Evolutionary conservation across 805 yeast species (phyloP), one percentile per base, ranked within the genome.

Genomic region (Myxozyma kluyveri): DNA sequence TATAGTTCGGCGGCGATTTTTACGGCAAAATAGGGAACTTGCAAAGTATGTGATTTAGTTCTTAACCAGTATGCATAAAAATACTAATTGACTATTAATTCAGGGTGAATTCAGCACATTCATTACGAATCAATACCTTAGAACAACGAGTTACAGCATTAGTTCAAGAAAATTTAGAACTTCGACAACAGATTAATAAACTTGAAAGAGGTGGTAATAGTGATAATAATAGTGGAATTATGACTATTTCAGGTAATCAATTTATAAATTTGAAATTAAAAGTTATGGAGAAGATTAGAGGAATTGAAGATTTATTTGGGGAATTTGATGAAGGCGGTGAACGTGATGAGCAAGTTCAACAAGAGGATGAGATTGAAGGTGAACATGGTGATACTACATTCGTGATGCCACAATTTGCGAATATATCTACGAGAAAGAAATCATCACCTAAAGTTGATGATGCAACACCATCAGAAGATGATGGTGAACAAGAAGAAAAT

Each of bases 21-120:
- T 53, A 31, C 54, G 60, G 21, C 60, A 53, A 38, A 56, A 56
- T 35, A 33, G 60, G 7, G 60, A 56, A 19, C 40, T 56, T 12
- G 60, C 60, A 14, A 36, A 56, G 58, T 54, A 46, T 10, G 57
- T 29, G 31, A 17, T 26, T 42, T 37, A 27, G 12, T 9, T 7
- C 7, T 21, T 9, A 42, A 3, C n/a, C 14, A 19, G 23, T 19
- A 12, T 42, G 18, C 3, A 18, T 19, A 31, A 14, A 3, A 1
- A 24, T 23, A 3, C 23, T 19, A 4, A 19, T 33, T 33, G 3
- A 24, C 23, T 6, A 12, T 1, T 24, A 2, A n/a, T 38, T 3
- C 23, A 54, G 58, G 17, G 57, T 56, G 26, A 56, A 56, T 40
- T 56, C 60, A 3, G 52, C 42, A 21, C 57, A 56, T 22, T 56